phyloP scores from a whole-genome alignment of 2,329 filamentous ascomycete species.

The Delphinella strobiligena region DNA sequence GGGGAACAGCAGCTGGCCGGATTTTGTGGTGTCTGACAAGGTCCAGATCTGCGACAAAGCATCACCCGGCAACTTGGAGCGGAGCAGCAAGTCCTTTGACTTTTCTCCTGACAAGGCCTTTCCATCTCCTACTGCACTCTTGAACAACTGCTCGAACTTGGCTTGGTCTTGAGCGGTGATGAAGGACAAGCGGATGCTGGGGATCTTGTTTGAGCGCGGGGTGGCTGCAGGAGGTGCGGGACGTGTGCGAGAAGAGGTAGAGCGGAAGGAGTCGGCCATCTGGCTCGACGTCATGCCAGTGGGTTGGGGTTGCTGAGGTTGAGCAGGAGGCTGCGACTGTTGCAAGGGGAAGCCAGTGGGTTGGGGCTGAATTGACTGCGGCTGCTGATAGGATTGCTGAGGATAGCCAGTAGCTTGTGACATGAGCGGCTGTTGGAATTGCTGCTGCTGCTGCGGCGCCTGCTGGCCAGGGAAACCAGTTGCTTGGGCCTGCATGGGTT shows the following conservation, averaged over 20 bases:
- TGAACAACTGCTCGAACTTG: constrained; percentile 96
- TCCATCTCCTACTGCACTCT: constrained; percentile 75
- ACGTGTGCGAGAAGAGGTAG: constrained; percentile 41
- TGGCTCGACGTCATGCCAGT: constrained; percentile 51
- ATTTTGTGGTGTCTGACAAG: constrained; percentile 88
- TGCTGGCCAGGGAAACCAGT: constrained; percentile 47
- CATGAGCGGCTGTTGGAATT: constrained; percentile 19
- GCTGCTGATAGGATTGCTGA: constrained; percentile 26
- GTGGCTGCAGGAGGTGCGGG: constrained; percentile 47
- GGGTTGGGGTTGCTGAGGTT: constrained; percentile 47
- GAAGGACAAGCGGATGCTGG: constrained; percentile 87
- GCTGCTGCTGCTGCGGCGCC: constrained; percentile 21
- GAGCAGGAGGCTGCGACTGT: constrained; percentile 24
- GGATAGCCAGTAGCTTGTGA: constrained; percentile 38
- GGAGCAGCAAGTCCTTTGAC: constrained; percentile 75
- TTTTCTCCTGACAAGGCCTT: constrained; percentile 85
- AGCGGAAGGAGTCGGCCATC: constrained; percentile 52
- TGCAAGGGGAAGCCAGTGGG: constrained; percentile 35
- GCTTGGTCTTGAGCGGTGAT: constrained; percentile 90
- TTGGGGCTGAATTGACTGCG: constrained; percentile 24
- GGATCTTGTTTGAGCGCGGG: constrained; percentile 68
- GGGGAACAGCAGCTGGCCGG: constrained; percentile 89
- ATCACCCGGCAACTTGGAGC: constrained; percentile 78
- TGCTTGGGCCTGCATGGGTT: constrained; percentile 47
- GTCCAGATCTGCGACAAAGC: constrained; percentile 83